Base-by-base conservation (phyloP, 2,329 filamentous ascomycete species). In the Fusarium coicis region DNA sequence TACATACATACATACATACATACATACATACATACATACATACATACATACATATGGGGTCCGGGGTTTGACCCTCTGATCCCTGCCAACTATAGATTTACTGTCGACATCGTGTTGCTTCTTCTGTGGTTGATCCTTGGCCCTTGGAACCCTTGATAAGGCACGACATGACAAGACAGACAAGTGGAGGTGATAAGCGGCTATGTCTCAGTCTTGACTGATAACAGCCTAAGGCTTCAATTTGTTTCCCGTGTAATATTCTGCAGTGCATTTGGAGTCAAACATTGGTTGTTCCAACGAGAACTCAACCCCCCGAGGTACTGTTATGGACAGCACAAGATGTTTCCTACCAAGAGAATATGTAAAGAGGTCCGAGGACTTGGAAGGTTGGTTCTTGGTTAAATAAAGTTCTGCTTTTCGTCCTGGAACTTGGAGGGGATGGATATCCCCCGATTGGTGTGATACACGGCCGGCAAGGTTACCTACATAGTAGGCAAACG, bases 41-140 rank as follows among this genome's bases (percentile, higher is more conserved):
- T n/a, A n/a, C 30, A 10, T 30, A 30, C 30, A 14, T 34, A 34
- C 43, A 23, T 43, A 43, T 66, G 52, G 71, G 59, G 71, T 72
- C 59, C 26, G 67, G 71, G 71, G 58, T 46, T 58, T 44, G 34
- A 44, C 34, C 63, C 53, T 58, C 42, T 39, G 14, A 66, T 49
- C 72, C 72, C 47, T 72, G 72, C 28, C 56, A 56, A 47, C 47
- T 60, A 57, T 49, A 66, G 37, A 55, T 60, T 64, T 47, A 54
- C 23, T 50, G 55, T 57, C 32, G 42, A 47, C 54, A 46, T 57
- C 23, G 40, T 46, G 28, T 50, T 34, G 55, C 55, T 57, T 47
- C 19, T 36, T 47, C 32, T 23, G 70, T 73, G 70, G 69, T 59
- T 42, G 26, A 52, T 36, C 36, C 50, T 54, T 42, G 44, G 37